Percentiles rank a stretch among this genome's conserved stretches.
Evolutionary conservation across 257 asterid genomes (phyloP).

Genomic region (Fraxinus excelsior): DNA sequence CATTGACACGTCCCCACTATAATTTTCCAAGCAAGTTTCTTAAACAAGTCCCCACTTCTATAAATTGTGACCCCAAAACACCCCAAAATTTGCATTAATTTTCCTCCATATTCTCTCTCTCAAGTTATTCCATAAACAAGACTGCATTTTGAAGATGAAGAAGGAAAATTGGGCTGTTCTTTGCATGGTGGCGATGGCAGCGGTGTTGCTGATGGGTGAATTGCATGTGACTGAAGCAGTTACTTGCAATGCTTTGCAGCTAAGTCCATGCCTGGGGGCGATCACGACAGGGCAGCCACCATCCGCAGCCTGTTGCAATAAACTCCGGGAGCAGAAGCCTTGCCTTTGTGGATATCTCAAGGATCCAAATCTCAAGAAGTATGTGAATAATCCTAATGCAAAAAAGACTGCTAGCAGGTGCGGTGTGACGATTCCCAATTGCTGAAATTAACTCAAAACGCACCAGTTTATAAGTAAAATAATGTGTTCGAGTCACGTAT

Average conservation of each 20-base stretch:
- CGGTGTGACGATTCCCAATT: conserved; percentile 12
- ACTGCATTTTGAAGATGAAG: conserved; percentile 8
- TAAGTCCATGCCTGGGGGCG: conserved; percentile 25
- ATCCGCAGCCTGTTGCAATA: conserved; percentile 29
- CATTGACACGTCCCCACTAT: not conserved
- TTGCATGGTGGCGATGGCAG: not conserved
- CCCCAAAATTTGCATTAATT: not conserved
- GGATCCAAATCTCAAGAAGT: conserved; percentile 15
- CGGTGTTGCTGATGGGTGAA: conserved; percentile 8
- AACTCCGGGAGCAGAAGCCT: conserved; percentile 31
- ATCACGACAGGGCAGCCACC: conserved; percentile 13
- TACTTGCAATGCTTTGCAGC: conserved; percentile 23
- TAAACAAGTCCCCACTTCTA: not conserved
- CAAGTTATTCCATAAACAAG: not conserved
- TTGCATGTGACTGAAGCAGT: not conserved
- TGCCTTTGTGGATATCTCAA: conserved; percentile 35
- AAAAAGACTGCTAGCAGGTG: conserved; percentile 18
- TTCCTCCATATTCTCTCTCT: not conserved
- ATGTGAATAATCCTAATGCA: conserved; percentile 22
- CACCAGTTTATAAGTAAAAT: not conserved
- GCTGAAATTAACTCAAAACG: conserved; percentile 4
- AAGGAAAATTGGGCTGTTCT: not conserved
- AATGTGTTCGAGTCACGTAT: not conserved
- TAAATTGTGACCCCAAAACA: not conserved
- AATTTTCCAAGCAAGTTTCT: not conserved